Percentiles rank a stretch among this genome's conserved stretches.
Conservation (phyloP, 75 land plant genomes). For the Isoetes taiwanensis region DNA sequence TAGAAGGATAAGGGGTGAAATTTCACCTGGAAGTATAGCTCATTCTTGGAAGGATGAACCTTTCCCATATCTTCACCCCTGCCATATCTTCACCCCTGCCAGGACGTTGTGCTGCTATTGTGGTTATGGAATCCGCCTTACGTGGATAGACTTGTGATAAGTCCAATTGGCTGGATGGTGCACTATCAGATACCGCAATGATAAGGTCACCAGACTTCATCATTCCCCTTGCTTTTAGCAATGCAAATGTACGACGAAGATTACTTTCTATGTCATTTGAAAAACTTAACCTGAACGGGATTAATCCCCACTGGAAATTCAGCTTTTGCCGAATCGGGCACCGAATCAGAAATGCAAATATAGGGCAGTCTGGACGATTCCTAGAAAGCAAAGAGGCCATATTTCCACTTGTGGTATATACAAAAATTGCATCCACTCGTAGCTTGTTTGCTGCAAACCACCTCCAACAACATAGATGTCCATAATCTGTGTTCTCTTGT, state of each 20-base stretch:
- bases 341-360: constrained; percentile 76
- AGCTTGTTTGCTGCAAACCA: constrained; percentile 85
- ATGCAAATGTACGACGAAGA: constrained; percentile 63
- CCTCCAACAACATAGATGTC: no score
- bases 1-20: no score
- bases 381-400: constrained; percentile 78
- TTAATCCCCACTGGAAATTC: constrained; percentile 90
- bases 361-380: constrained; percentile 76
- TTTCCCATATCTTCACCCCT: no score
- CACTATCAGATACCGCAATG: constrained; percentile 75
- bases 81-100: no score
- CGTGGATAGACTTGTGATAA: constrained; percentile 86
- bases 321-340: constrained; percentile 51
- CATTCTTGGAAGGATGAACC: no score
- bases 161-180: neutral
- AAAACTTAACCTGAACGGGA: constrained; percentile 79
- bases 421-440: constrained; percentile 84
- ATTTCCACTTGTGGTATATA: constrained; percentile 61
- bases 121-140: constrained; percentile 61
- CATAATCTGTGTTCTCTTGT: neutral
- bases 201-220: constrained; percentile 81
- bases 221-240: constrained; percentile 88
- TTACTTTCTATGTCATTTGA: constrained; percentile 87
- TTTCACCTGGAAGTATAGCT: no score
- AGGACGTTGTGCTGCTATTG: neutral